A percentile compares a stretch with the other conserved stretches of the same genome.
Evolutionary conservation across 2,329 filamentous ascomycete genomes (phyloP).

Genomic region (Sporothrix luriei): DNA sequence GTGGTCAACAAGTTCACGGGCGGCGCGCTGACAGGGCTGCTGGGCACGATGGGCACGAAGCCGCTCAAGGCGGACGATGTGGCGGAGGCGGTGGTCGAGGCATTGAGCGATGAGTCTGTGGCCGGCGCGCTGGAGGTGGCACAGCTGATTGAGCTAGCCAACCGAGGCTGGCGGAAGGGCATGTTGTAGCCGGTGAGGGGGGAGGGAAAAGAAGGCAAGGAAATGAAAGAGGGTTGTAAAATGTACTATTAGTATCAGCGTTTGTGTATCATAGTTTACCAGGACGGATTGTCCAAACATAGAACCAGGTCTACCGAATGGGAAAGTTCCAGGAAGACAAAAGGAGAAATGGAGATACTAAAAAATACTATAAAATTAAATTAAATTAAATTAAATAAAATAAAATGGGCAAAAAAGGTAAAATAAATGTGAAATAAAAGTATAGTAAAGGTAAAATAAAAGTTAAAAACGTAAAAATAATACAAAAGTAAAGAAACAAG

Average conservation of each 20-base stretch:
- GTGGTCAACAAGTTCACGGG: constrained; percentile 77
- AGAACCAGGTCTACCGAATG: constrained; percentile 18
- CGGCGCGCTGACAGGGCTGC: constrained; percentile 71
- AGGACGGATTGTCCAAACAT: background rate
- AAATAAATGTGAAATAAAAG: too few species aligned
- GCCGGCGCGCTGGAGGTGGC: constrained; percentile 76
- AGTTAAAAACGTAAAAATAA: background rate
- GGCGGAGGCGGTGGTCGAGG: constrained; percentile 86
- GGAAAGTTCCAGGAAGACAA: too few species aligned
- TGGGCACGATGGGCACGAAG: constrained; percentile 83
- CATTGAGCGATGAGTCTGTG: constrained; percentile 71
- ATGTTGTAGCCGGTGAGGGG: constrained; percentile 66
- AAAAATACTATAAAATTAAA: too few species aligned
- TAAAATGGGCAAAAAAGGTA: background rate
- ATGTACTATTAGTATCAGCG: constrained; percentile 19
- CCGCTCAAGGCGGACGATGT: constrained; percentile 86
- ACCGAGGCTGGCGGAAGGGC: constrained; percentile 80
- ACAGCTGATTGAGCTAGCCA: constrained; percentile 79
- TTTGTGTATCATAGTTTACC: constrained; percentile 20
- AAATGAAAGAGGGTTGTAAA: background rate
- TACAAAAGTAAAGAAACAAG: background rate
- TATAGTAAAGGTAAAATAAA: background rate
- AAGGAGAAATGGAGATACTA: too few species aligned
- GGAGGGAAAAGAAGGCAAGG: background rate
- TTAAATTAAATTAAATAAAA: background rate